Conservation (phyloP, 2,329 filamentous ascomycete genomes). For the Myrmaecium sp. region DNA sequence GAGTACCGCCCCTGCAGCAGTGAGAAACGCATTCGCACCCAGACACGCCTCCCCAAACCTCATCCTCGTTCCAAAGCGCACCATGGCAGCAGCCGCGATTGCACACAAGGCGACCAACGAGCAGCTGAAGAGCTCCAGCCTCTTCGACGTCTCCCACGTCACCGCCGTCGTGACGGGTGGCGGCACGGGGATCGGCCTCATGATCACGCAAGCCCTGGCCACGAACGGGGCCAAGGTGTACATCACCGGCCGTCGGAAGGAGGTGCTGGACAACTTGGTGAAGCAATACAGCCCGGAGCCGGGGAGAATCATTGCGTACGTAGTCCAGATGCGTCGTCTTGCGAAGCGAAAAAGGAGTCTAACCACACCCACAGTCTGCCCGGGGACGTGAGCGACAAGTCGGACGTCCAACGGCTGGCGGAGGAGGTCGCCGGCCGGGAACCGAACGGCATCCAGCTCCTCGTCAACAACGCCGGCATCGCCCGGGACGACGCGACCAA, state of each 20-base stretch:
- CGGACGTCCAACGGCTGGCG: slow-evolving; percentile 26
- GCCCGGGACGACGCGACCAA: slow-evolving; percentile 35
- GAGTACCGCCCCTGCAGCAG: slow-evolving; percentile 7
- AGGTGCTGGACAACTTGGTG: slow-evolving; percentile 22
- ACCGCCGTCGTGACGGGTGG: slow-evolving; percentile 30
- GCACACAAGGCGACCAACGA: slow-evolving; percentile 22
- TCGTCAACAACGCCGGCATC: slow-evolving; percentile 38
- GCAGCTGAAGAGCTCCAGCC: slow-evolving; percentile 22
- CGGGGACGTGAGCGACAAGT: slow-evolving; percentile 34
- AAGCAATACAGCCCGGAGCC: slow-evolving; percentile 29
- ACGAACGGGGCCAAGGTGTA: slow-evolving; percentile 20
- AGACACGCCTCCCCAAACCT: neutral
- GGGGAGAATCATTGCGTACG: slow-evolving; percentile 30
- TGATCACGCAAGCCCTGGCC: slow-evolving; percentile 20
- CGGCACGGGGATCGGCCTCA: slow-evolving; percentile 25
- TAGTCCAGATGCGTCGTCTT: slow-evolving; percentile 1
- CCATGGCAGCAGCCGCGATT: slow-evolving; percentile 15
- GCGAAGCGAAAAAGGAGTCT: no score
- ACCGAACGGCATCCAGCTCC: slow-evolving; percentile 34
- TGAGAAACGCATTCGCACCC: neutral
- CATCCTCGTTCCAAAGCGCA: slow-evolving; percentile 7
- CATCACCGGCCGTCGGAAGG: slow-evolving; percentile 17
- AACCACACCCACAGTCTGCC: slow-evolving; percentile 16
- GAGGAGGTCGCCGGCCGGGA: slow-evolving; percentile 28
- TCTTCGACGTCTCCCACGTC: slow-evolving; percentile 30